Conservation (phyloP, 805 yeast genomes). For the Zygotorulaspora sp. region DNA sequence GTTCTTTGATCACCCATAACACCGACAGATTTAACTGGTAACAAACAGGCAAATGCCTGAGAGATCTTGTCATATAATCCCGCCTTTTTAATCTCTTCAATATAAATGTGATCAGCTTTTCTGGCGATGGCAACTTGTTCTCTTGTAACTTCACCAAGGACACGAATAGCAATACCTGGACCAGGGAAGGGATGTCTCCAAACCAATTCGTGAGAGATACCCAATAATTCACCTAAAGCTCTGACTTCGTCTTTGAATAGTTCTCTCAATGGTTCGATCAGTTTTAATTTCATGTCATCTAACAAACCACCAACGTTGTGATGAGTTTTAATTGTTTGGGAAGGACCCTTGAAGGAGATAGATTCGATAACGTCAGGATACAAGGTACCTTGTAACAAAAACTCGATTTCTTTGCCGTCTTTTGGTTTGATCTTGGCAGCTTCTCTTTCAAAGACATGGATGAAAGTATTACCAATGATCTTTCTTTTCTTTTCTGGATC, state of each 20-base stretch:
- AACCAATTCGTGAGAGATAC: slow-evolving; percentile 93
- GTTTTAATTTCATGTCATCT: slow-evolving; percentile 96
- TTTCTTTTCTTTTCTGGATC: slow-evolving; percentile 99
- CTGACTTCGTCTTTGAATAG: slow-evolving; percentile 98
- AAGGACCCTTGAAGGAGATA: slow-evolving; percentile 98
- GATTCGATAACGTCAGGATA: slow-evolving; percentile 99
- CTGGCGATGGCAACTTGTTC: slow-evolving; percentile 94
- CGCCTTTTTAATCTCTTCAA: slow-evolving; percentile 89
- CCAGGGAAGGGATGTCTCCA: slow-evolving; percentile 99
- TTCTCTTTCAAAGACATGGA: slow-evolving; percentile 93
- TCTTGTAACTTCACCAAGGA: slow-evolving; percentile 92
- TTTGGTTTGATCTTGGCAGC: slow-evolving; percentile 88
- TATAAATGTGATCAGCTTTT: slow-evolving; percentile 93
- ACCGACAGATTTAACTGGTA: slow-evolving; percentile 98
- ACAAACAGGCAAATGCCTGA: slow-evolving; percentile 94
- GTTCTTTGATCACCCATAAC: slow-evolving; percentile 99
- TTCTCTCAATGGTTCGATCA: slow-evolving; percentile 98
- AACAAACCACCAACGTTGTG: slow-evolving; percentile 98
- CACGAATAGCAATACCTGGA: slow-evolving; percentile 99
- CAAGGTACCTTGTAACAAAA: slow-evolving; percentile 90
- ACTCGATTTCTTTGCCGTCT: slow-evolving; percentile 87
- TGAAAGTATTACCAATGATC: slow-evolving; percentile 96
- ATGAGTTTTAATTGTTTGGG: slow-evolving; percentile 98
- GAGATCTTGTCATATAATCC: slow-evolving; percentile 91
- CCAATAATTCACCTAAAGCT: slow-evolving; percentile 87